Evolutionary conservation across 176 grass and related monocot genomes (phyloP), one percentile per base, ranked within the genome.

Genomic region (barley (Hordeum vulgare)): DNA sequence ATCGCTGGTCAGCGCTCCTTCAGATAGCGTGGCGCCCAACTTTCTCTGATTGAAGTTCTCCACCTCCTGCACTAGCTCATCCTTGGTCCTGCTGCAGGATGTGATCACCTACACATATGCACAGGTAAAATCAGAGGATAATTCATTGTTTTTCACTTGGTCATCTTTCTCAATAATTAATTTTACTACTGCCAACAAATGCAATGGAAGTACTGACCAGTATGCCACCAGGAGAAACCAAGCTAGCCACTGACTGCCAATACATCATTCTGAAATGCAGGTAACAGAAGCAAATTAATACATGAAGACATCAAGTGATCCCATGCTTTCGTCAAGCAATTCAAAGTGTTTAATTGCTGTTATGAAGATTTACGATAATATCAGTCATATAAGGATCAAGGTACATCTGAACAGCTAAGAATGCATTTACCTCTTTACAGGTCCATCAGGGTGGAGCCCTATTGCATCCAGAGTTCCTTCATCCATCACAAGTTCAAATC

Each of bases 391-490:
- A 33, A 4, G 0, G 23, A 71, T 67, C 37, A 53, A 68, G n/a
- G 47, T 31, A 7, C 39, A 62, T 59, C 59, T 80, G 11, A 85
- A 80, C 23, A 57, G 23, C 44, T 68, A 36, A 18, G 31, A 49
- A 62, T 13, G 12, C 10, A 29, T 63, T 78, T 84, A 95, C 96
- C 96, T 93, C 90, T 95, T 98, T 68, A 98, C 85, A 76, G 89
- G 86, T 36, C 92, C 92, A 77, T 98, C 96, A 14, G 89, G 92
- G 73, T 98, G 92, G n/a, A 88, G 77, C 40, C 90, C 90, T 78
- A 98, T 95, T 60, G 87, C 85, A 86, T 98, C 96, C 63, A 98
- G 86, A 88, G 96, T 98, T 13, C 92, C 92, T 87, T 93, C 94
- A 83, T 98, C 96, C 92, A 94, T 93, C 36, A 98, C 90, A 82